Evolutionary conservation across 345 rosid genomes (phyloP), one percentile per base, ranked within the genome.

Genomic region (Gossypium australe): DNA sequence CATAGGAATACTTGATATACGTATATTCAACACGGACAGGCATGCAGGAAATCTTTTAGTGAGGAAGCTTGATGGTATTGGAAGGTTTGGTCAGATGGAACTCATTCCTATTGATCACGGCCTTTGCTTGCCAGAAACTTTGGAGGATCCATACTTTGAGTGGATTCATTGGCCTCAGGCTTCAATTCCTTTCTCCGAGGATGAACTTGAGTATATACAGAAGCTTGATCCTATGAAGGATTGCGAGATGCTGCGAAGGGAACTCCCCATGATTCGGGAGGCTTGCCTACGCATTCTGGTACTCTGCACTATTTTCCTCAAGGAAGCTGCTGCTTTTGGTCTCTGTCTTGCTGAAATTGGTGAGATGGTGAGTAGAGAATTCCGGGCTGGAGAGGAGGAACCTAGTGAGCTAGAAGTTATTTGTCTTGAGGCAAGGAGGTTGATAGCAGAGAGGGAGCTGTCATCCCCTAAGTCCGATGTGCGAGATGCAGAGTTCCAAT

Each of bases 151-250:
- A n/a, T 96, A 96, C 76, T 92, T 96, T 7, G 98, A 96, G 83
- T 96, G 99, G 99, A 92, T 96, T 84, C 99, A 96, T 76, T 96
- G 98, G 99, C 99, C 99, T 48, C 98, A 93, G 78, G 94, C 99
- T 16, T 93, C 99, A 14, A 86, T 96, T 71, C 97, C 99, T n/a
- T 96, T 96, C 81, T 89, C 97, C 3, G 99, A 93, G 48, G 98
- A 89, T 81, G 99, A 96, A 82, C 91, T 96, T 63, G 90, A 90
- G 25, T 92, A 93, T 62, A 96, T 96, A 57, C 78, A 82, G 41
- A 82, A 75, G n/a, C 92, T 93, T 58, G 85, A 93, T 79, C 97
- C 92, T 17, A 14, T 62, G 11, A 76, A 57, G 43, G 99, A 96
- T 66, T 92, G 95, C 71, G 91, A 85, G 16, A 90, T 88, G 97